Percentiles rank a stretch among this genome's conserved stretches.
Conservation (phyloP, 148 eudicot genomes). For the Dianthus caryophyllus region DNA sequence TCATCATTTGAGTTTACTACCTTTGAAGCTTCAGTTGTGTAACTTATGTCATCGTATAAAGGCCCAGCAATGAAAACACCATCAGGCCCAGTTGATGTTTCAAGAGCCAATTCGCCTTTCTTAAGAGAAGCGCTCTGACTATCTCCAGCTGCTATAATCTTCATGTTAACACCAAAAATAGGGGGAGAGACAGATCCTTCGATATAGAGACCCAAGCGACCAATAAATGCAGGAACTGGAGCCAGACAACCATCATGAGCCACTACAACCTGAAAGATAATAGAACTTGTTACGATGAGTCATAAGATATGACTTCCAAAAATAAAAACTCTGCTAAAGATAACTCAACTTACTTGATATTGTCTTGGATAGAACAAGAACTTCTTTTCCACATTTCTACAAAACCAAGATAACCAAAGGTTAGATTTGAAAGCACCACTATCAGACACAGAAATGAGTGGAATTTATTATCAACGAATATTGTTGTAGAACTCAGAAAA, state of each 20-base stretch:
- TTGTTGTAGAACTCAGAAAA: not conserved
- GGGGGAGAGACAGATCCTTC: slow-evolving; percentile 96
- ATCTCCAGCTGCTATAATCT: slow-evolving; percentile 63
- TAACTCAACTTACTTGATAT: slow-evolving; percentile 48
- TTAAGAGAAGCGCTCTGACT: slow-evolving; percentile 59
- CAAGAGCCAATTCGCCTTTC: slow-evolving; percentile 67
- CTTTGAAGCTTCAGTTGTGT: slow-evolving; percentile 86
- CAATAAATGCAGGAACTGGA: slow-evolving; percentile 63
- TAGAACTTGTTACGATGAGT: slow-evolving; percentile 12
- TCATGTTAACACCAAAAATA: slow-evolving; percentile 67
- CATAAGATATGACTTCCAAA: not conserved
- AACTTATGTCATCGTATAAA: slow-evolving; percentile 81
- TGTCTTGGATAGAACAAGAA: slow-evolving; percentile 84
- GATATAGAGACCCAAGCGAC: slow-evolving; percentile 81
- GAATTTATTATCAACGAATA: not conserved
- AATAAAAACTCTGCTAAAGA: slow-evolving; percentile 6
- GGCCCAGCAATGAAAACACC: slow-evolving; percentile 82
- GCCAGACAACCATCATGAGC: slow-evolving; percentile 71
- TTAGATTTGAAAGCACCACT: slow-evolving; percentile 12
- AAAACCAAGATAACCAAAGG: slow-evolving; percentile 17
- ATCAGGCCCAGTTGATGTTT: slow-evolving; percentile 62
- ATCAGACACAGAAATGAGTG: not conserved
- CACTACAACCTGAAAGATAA: slow-evolving; percentile 50
- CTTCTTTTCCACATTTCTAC: slow-evolving; percentile 47
- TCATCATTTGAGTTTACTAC: slow-evolving; percentile 30